Evolutionary conservation across 225 moss, liverwort and hornwort genomes (phyloP).

Genomic region (Polytrichum formosum): DNA sequence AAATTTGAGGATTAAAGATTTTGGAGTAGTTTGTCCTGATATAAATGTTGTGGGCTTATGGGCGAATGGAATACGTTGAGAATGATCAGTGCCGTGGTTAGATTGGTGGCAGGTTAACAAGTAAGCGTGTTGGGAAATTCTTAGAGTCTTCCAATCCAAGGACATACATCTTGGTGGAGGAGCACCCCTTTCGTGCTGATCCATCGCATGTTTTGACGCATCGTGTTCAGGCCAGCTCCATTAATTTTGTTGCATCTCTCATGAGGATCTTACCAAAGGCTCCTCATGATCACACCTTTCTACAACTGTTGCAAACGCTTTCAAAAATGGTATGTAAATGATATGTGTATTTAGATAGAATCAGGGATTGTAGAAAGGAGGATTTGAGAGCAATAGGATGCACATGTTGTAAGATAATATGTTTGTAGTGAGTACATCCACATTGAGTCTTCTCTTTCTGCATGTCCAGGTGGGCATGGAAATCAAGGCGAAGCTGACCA

Average conservation of each 20-base stretch:
- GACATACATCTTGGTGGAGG: conserved; percentile 83
- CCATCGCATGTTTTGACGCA: conserved; percentile 87
- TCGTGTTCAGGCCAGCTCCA: conserved; percentile 66
- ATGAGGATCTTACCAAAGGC: conserved; percentile 49
- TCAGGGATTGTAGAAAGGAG: too few relatives aligned
- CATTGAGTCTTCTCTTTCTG: neutral
- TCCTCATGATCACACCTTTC: conserved; percentile 45
- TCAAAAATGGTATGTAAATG: conserved; percentile 66
- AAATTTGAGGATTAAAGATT: too few relatives aligned
- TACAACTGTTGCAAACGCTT: conserved; percentile 48
- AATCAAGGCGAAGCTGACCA: conserved; percentile 53
- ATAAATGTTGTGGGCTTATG: too few relatives aligned
- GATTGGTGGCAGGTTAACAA: conserved; percentile 96
- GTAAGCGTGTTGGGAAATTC: conserved; percentile 73
- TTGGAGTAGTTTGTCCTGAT: too few relatives aligned
- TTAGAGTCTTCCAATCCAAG: conserved; percentile 61
- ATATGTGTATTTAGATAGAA: too few relatives aligned
- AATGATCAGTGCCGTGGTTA: conserved; percentile 28
- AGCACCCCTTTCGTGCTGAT: conserved; percentile 84
- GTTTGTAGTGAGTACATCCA: too few relatives aligned
- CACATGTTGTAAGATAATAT: too few relatives aligned
- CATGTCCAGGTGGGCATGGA: conserved; percentile 67
- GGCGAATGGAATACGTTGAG: conserved; percentile 10
- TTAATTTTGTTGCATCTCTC: conserved; percentile 62
- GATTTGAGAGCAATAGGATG: too few relatives aligned